These are phyloP conservation scores for Dioscorea zingiberensis DNA, from an alignment of 106 monocot species.

Conservation along the genomic window DNA sequence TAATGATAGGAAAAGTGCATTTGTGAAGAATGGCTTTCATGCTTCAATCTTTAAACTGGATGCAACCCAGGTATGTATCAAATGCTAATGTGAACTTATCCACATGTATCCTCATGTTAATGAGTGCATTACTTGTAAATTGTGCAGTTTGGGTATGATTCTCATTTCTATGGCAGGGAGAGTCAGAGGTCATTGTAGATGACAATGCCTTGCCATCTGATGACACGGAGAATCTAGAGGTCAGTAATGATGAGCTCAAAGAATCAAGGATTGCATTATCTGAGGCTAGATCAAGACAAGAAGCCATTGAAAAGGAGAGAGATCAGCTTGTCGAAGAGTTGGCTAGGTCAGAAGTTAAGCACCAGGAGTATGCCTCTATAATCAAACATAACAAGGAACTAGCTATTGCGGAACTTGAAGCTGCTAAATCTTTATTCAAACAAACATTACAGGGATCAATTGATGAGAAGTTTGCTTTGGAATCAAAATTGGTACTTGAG, in stretches of 20 bases:
- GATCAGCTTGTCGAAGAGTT: slow-evolving; percentile 22
- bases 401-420: slow-evolving; percentile 27
- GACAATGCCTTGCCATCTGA: slow-evolving; percentile 2
- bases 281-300: slow-evolving; percentile 14
- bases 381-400: slow-evolving; percentile 27
- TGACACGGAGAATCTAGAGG: background rate
- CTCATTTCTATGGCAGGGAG: slow-evolving; percentile 6
- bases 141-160: background rate
- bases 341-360: slow-evolving; percentile 21
- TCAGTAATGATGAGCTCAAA: background rate
- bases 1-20: slow-evolving; percentile 6
- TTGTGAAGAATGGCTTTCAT: background rate
- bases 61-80: slow-evolving; percentile 4
- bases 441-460: slow-evolving; percentile 21
- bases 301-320: slow-evolving; percentile 21
- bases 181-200: slow-evolving; percentile 5
- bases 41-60: background rate
- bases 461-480: slow-evolving; percentile 17
- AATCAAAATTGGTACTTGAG: slow-evolving; percentile 27
- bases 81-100: background rate
- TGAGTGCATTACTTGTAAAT: background rate
- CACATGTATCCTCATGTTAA: background rate
- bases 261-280: slow-evolving; percentile 8
- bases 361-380: slow-evolving; percentile 21
- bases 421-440: slow-evolving; percentile 22